Evolutionary conservation across 139 green algal species (phyloP).

Genomic region (Chlamydomonas incerta): DNA sequence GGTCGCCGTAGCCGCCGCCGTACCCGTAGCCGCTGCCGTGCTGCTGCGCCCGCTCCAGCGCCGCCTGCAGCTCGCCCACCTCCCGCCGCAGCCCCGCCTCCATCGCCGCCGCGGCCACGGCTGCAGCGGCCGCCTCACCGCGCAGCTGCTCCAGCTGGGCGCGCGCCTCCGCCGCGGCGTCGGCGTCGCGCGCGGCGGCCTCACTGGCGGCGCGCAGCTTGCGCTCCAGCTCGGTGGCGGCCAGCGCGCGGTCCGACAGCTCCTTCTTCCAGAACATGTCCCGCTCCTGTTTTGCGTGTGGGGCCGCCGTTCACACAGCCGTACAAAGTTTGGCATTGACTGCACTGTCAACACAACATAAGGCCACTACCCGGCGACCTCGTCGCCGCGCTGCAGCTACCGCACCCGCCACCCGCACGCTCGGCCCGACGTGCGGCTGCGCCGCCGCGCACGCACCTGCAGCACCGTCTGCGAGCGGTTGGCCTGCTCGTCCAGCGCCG

Average conservation of each 20-base stretch:
- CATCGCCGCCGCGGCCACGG: background rate
- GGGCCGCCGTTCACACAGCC: no score
- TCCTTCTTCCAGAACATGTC: conserved; percentile 57
- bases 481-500: conserved; percentile 24
- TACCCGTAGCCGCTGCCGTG: background rate
- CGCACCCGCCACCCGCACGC: no score
- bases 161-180: background rate
- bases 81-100: conserved; percentile 27
- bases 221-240: conserved; percentile 11
- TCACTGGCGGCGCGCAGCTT: background rate
- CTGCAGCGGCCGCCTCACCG: background rate
- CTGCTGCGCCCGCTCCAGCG: conserved; percentile 40
- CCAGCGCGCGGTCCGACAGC: conserved; percentile 34
- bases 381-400: no score
- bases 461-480: conserved; percentile 16
- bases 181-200: conserved; percentile 5
- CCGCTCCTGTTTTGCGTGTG: conserved; percentile 6
- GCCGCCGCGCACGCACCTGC: background rate
- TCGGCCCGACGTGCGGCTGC: no score
- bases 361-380: no score
- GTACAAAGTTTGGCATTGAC: no score
- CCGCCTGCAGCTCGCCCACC: conserved; percentile 30
- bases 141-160: conserved; percentile 1
- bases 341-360: no score
- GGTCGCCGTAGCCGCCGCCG: conserved; percentile 13